Evolutionary conservation across 495 filamentous ascomycete genomes (phyloP), one percentile per base, ranked within the genome.

Genomic region (Cetradonia linearis): DNA sequence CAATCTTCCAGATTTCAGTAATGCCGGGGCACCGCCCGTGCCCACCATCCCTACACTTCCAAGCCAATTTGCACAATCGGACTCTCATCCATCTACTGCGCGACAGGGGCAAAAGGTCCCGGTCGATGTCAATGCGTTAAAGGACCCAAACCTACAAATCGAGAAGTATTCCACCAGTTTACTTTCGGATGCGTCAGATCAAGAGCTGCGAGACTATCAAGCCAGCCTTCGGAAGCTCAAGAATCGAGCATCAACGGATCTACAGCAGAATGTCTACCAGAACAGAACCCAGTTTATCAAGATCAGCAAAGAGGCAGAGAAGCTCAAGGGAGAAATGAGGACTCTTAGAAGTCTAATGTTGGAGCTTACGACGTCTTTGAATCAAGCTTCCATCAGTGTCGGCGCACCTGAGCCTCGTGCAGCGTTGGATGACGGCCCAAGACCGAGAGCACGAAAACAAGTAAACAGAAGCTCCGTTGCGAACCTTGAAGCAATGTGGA

Each of bases 201-300:
- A 89, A 65, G 91, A 96, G 62, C 95, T 99, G 56, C 83, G 83
- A 42, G 83, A 90, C 42, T 99, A 85, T 70, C 88, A 95, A 66
- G 68, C 75, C 46, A 81, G 80, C 13, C 75, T 99, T 37, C 81
- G 83, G 62, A 89, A 89, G 67, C 77, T 92, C 52, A 89, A 91
- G 67, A 84, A 83, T 63, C 82, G 88, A 38, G 91, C 90, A 1
- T 90, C 91, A 3, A 83, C 83, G 34, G 90, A 97, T 67, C 78
- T 99, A 11, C 94, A 97, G 67, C 87, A 94, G 66, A 99, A 90
- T 75, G 89, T 99, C 36, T 96, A 92, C 71, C 91, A 96, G 68
- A 99, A 99, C 72, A 85, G 93, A 49, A 95, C 91, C 0, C 92
- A 97, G 67, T 99, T 99, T 72, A 95, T 99, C 77, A 92, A 94